Conservation (phyloP, 257 asterid genomes). For the Ilex asprella region DNA sequence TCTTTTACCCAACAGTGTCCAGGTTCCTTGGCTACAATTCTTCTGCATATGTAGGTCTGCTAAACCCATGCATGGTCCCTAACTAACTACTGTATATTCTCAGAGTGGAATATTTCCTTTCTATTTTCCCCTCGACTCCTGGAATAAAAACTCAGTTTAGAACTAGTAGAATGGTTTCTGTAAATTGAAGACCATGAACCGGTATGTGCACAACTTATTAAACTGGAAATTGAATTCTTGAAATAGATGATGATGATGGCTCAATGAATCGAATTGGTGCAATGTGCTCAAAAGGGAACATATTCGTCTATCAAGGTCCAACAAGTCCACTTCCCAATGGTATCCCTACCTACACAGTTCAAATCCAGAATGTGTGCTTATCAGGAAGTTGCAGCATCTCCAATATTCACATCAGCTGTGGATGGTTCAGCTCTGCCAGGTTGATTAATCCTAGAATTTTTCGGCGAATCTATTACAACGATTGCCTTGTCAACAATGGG, state of each 20-base stretch:
- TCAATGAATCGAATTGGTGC: conserved; percentile 30
- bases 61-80: too few species aligned
- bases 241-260: conserved; percentile 6
- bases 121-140: background rate
- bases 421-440: conserved; percentile 69
- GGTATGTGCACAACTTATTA: background rate
- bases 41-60: too few species aligned
- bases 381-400: conserved; percentile 45
- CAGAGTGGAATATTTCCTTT: background rate
- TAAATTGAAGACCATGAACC: background rate
- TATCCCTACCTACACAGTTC: conserved; percentile 61
- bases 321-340: conserved; percentile 52
- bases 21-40: too few species aligned
- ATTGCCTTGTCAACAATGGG: conserved; percentile 70
- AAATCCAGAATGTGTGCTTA: conserved; percentile 37
- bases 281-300: conserved; percentile 34
- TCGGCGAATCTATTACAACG: conserved; percentile 35
- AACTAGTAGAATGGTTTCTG: background rate
- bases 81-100: too few species aligned
- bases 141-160: background rate
- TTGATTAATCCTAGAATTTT: conserved; percentile 42
- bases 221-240: too few species aligned
- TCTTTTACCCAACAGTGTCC: too few species aligned
- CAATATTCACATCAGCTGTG: conserved; percentile 62
- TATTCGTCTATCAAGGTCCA: conserved; percentile 37